Conservation (phyloP, 1,284 basidiomycete genomes). For the Agroathelia rolfsii region DNA sequence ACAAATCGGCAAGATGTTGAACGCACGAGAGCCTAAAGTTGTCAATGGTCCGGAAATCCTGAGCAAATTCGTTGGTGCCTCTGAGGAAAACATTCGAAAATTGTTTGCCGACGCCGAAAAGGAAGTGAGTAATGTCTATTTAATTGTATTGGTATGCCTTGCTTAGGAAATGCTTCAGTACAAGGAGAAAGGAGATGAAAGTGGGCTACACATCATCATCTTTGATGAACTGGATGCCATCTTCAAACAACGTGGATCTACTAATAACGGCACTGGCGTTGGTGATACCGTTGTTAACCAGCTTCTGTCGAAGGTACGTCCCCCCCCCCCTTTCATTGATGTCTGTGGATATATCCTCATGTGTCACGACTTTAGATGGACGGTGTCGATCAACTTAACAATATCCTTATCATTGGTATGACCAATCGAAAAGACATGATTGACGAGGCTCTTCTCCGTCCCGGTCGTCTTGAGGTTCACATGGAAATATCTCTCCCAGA, state of each 20-base stretch:
- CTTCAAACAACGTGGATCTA: slow-evolving; percentile 95
- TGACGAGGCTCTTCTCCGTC: slow-evolving; percentile 94
- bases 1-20: slow-evolving; percentile 99
- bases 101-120: slow-evolving; percentile 97
- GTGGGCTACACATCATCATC: slow-evolving; percentile 97
- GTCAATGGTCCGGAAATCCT: slow-evolving; percentile 98
- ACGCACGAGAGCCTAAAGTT: slow-evolving; percentile 95
- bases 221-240: slow-evolving; percentile 99
- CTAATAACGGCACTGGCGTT: slow-evolving; percentile 87
- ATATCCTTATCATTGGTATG: slow-evolving; percentile 99
- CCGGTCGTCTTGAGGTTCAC: slow-evolving; percentile 98
- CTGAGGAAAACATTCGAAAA: slow-evolving; percentile 98
- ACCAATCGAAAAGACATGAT: slow-evolving; percentile 99
- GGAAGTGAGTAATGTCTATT: slow-evolving; percentile 47
- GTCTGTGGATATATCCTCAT: neutral
- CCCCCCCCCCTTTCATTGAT: neutral
- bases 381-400: slow-evolving; percentile 98
- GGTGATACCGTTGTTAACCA: slow-evolving; percentile 99
- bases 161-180: slow-evolving; percentile 41
- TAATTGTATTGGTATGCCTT: neutral
- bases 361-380: slow-evolving; percentile 65
- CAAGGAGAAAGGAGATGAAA: slow-evolving; percentile 98
- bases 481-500: slow-evolving; percentile 99
- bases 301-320: slow-evolving; percentile 82
- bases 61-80: slow-evolving; percentile 95